Conservation (phyloP, 1,139 yeast species). For the Geotrichum citri-aurantii region DNA sequence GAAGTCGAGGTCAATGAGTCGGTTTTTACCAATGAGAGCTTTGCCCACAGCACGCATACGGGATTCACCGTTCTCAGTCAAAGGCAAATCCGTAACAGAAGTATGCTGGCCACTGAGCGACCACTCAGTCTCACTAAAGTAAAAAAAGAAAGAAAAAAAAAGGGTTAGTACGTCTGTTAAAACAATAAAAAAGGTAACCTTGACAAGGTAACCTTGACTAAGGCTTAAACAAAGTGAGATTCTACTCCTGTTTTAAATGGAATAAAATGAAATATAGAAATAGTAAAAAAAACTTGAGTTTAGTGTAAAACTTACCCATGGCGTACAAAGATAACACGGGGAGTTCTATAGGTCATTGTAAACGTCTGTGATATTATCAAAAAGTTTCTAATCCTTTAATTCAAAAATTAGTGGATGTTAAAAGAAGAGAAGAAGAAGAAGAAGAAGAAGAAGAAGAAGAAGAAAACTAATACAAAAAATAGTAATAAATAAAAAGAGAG, state of each 20-base stretch:
- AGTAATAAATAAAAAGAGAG: too few relatives aligned
- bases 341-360: slow-evolving; percentile 37
- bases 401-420: background rate
- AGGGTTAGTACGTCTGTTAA: background rate
- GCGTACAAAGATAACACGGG: slow-evolving; percentile 75
- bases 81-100: slow-evolving; percentile 70
- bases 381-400: background rate
- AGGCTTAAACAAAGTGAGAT: background rate
- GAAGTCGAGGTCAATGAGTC: slow-evolving; percentile 55
- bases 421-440: background rate
- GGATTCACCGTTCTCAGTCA: slow-evolving; percentile 69
- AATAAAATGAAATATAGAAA: too few relatives aligned
- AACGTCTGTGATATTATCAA: background rate
- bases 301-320: slow-evolving; percentile 45
- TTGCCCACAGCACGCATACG: slow-evolving; percentile 74
- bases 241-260: background rate
- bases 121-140: slow-evolving; percentile 81
- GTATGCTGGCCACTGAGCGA: slow-evolving; percentile 90
- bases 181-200: background rate
- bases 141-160: slow-evolving; percentile 19
- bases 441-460: background rate
- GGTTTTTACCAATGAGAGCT: slow-evolving; percentile 56
- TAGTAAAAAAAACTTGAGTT: background rate
- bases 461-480: too few relatives aligned
- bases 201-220: background rate